Evolutionary conservation across 148 eudicot genomes (phyloP).

Genomic region (Oxyria digyna): DNA sequence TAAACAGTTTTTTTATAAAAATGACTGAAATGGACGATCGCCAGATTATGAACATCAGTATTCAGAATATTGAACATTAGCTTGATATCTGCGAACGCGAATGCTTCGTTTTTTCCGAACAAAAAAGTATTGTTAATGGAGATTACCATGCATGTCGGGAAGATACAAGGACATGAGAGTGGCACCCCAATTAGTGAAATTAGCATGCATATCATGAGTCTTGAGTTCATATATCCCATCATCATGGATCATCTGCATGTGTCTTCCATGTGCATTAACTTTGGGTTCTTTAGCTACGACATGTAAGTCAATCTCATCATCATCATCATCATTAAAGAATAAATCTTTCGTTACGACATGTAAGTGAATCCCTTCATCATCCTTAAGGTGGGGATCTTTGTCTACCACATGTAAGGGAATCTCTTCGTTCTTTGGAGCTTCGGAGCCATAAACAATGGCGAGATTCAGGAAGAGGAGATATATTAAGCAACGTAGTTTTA

Average conservation of each 20-base stretch:
- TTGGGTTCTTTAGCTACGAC: neutral
- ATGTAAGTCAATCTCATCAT: neutral
- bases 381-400: neutral
- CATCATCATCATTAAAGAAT: no score
- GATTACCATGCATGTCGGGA: conserved; percentile 67
- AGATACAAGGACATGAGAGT: conserved; percentile 44
- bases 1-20: no score
- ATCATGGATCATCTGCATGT: neutral
- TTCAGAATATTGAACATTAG: no score
- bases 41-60: no score
- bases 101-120: no score
- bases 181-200: conserved; percentile 68
- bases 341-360: neutral
- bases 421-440: neutral
- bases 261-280: neutral
- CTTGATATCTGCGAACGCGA: no score
- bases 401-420: neutral
- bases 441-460: neutral
- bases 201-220: conserved; percentile 39
- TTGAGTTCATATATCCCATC: conserved; percentile 49
- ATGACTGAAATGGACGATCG: no score
- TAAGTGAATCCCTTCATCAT: no score
- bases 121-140: neutral
- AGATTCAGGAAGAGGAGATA: conserved; percentile 9
- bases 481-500: neutral